These are phyloP conservation scores for Carex kokanica DNA, from an alignment of 176 grass and related monocot species.

Conservation along the genomic window DNA sequence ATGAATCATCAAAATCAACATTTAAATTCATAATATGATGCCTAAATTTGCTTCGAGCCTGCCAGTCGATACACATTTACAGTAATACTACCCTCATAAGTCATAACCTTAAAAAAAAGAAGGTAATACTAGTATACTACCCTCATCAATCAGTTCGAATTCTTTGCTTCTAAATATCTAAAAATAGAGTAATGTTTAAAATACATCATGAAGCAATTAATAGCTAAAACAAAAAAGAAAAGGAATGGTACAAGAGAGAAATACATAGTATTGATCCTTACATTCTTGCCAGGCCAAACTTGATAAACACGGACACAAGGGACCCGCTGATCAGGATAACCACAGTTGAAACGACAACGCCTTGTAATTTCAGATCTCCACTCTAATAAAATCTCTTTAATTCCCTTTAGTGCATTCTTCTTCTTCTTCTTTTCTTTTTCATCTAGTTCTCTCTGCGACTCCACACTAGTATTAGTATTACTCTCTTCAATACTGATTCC, in stretches of 20 bases:
- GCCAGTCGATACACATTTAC: background rate
- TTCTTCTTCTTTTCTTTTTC: background rate
- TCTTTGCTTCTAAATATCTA: background rate
- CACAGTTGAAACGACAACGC: background rate
- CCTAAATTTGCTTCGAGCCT: background rate
- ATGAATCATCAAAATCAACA: background rate
- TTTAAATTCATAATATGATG: background rate
- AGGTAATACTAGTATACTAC: no score
- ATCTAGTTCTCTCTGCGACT: background rate
- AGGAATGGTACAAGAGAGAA: background rate
- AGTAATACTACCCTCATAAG: background rate
- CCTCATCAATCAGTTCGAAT: background rate
- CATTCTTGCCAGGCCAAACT: slow-evolving; percentile 59
- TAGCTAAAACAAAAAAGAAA: background rate
- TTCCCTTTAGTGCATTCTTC: background rate
- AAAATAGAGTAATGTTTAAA: background rate
- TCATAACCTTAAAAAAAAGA: no score
- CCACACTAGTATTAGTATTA: background rate
- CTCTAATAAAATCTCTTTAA: background rate
- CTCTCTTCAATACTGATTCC: background rate
- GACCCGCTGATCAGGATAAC: background rate
- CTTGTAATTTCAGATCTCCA: background rate
- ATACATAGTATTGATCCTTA: slow-evolving; percentile 2
- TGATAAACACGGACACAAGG: slow-evolving; percentile 35
- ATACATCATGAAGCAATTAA: no score